Base-by-base conservation (phyloP, 2,329 filamentous ascomycete species). In the Amauroascus niger region DNA sequence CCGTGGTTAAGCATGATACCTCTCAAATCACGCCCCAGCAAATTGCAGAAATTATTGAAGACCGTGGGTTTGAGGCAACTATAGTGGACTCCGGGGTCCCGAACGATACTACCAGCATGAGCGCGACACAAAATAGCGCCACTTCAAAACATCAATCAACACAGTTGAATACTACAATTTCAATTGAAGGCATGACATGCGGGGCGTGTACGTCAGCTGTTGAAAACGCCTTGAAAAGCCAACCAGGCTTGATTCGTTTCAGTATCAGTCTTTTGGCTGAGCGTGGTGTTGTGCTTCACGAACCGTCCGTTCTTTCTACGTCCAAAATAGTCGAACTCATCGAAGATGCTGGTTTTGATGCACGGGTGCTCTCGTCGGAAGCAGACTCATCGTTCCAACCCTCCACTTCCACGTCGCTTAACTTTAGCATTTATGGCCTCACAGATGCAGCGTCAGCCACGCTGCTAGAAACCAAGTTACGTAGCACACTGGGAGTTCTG, bases 181-280 rank as follows among this genome's bases (percentile, higher is more conserved):
- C 87, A 3, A 87, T 98, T 52, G 88, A 93, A 61, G 93, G 93
- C 49, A 98, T 98, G 93, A 98, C 93, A 1, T 97, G 93, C 66
- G 91, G 91, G 20, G 88, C 93, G 40, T 98, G 93, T 70, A 97
- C 93, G 0, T 91, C 91, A 1, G 89, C 91, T 5, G 83, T 97
- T 1, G 87, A 96, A 64, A 79, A 81, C 49, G 88, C 86, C 2
- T 93, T 98, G 70, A 80, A 82, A 60, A 80, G 79, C 58, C 71
- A 91, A 1, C 81, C 86, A 8, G 93, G 93, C 20, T 70, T 97
- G 14, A 66, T 88, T 53, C 87, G 89, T 60, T 95, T 97, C 75
- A 95, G 95, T 65, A 94, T 98, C 68, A 95, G 88, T 70, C 74
- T 98, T 60, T 78, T 97, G 30, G 94, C 93, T 3, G 93, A 97